phyloP scores from a whole-genome alignment of 2,329 filamentous ascomycete species.

The Phoma sp. region DNA sequence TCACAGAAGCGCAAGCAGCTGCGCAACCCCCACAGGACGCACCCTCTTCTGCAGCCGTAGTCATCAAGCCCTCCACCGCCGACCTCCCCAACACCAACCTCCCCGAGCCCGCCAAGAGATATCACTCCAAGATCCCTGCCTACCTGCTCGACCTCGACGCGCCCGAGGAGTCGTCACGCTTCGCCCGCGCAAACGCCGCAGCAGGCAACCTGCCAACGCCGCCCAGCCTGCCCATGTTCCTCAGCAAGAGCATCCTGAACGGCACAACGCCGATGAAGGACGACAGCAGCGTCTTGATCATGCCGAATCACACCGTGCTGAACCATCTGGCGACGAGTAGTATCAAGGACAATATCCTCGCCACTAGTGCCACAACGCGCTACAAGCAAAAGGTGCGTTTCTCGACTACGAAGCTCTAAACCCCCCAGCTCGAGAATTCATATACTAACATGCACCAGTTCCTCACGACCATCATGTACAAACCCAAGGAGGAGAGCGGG shows the following conservation, averaged over 20 bases:
- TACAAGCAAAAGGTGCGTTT: conserved; percentile 86
- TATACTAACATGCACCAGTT: conserved; percentile 65
- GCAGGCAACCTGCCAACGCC: conserved; percentile 82
- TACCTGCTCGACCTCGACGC: conserved; percentile 89
- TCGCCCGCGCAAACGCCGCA: conserved; percentile 75
- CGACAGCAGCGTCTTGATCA: conserved; percentile 94
- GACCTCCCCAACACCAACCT: conserved; percentile 37
- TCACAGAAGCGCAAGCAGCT: conserved; percentile 21
- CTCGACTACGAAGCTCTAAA: background rate
- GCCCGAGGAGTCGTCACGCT: conserved; percentile 76
- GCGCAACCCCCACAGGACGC: conserved; percentile 44
- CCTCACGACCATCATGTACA: conserved; percentile 97
- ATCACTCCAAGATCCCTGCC: conserved; percentile 77
- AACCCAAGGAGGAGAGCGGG: conserved; percentile 68
- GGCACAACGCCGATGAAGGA: conserved; percentile 92
- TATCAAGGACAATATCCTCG: conserved; percentile 94
- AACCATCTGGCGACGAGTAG: conserved; percentile 97
- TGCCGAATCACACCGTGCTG: conserved; percentile 95
- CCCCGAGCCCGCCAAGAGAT: conserved; percentile 57
- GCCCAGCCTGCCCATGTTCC: conserved; percentile 84
- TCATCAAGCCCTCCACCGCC: conserved; percentile 32
- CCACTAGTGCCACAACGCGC: conserved; percentile 94
- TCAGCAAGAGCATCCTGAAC: conserved; percentile 94
- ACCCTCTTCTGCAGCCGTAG: conserved; percentile 47
- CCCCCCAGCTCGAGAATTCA: background rate